These are phyloP conservation scores for Candida michaelii DNA, from an alignment of 805 yeast species.

Conservation along the genomic window DNA sequence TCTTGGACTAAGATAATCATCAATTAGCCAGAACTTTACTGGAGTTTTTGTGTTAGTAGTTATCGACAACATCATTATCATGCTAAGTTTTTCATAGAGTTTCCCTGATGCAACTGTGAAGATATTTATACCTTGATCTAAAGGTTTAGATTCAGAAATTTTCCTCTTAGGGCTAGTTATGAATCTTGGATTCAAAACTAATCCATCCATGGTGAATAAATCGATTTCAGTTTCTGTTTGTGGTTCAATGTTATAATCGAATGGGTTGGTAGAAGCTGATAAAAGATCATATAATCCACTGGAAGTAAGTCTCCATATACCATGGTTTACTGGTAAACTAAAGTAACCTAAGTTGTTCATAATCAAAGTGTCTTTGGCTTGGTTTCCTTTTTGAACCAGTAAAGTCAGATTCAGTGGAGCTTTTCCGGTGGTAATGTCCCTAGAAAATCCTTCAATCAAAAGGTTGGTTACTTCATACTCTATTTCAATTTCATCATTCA, in stretches of 20 bases:
- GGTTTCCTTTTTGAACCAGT: not conserved
- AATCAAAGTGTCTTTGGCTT: slow-evolving; percentile 57
- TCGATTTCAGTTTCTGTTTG: slow-evolving; percentile 27
- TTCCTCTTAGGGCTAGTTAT: slow-evolving; percentile 20
- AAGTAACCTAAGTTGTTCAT: slow-evolving; percentile 85
- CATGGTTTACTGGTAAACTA: slow-evolving; percentile 75
- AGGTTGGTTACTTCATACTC: slow-evolving; percentile 52
- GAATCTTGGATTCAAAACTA: slow-evolving; percentile 45
- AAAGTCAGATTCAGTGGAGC: not conserved
- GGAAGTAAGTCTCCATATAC: slow-evolving; percentile 55
- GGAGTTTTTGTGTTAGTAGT: slow-evolving; percentile 59
- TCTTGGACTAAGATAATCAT: slow-evolving; percentile 72
- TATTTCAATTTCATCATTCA: not conserved
- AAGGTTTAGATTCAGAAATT: not conserved
- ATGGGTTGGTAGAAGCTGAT: slow-evolving; percentile 45
- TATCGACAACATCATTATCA: slow-evolving; percentile 81
- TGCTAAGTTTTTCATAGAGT: slow-evolving; percentile 67
- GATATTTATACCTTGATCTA: slow-evolving; percentile 66
- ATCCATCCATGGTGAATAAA: slow-evolving; percentile 47
- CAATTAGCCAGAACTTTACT: slow-evolving; percentile 85
- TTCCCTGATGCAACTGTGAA: slow-evolving; percentile 85
- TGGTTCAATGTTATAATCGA: slow-evolving; percentile 29
- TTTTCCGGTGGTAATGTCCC: slow-evolving; percentile 35
- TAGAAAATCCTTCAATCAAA: slow-evolving; percentile 70
- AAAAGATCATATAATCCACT: slow-evolving; percentile 22